Base-by-base conservation (phyloP, 2,329 filamentous ascomycete genomes). In the Reticulascus tulasneorum region DNA sequence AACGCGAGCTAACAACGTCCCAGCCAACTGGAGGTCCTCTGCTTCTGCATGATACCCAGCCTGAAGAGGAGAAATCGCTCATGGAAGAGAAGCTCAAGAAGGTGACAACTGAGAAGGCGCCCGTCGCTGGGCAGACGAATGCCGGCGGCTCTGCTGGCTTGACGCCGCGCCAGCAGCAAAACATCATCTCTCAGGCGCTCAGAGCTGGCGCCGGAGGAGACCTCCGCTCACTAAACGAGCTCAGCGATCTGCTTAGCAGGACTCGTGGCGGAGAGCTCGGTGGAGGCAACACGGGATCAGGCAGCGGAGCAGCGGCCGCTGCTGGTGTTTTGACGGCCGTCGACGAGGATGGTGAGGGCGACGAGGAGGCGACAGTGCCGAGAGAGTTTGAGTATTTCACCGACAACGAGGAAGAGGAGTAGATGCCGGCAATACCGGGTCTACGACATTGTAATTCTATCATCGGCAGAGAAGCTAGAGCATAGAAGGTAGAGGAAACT, bases 61-160 rank as follows among this genome's bases (percentile, higher is more conserved):
- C 89, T 1, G 77, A 80, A 2, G 84, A 94, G 59, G 65, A 81
- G 30, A 94, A 94, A 60, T 70, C 80, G 13, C 74, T 93, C 7
- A 76, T 98, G 30, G 93, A 97, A 59, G 80, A 97, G 62, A 95
- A 94, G 69, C 78, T 94, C 26, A 93, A 90, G 74, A 95, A 94
- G 61, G 73, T 75, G 5, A 73, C 74, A 2, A 78, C 70, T 0
- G 79, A 82, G 51, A 77, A 73, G 37, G 77, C 79, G 0, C 75
- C 77, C 3, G 71, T 79, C 3, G 73, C 71, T 1, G 54, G 63
- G n/a, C 62, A 63, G 35, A 47, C 51, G 25, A 48, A 53, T 33
- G 47, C 50, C 6, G 45, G 56, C 28, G 53, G 51, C 22, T 47
- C 62, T 35, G 51, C 64, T 37, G 53, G 59, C 26, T 23, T 46